These are phyloP conservation scores for Pholiota adiposa DNA, from an alignment of 1,284 basidiomycete species.

Conservation along the genomic window DNA sequence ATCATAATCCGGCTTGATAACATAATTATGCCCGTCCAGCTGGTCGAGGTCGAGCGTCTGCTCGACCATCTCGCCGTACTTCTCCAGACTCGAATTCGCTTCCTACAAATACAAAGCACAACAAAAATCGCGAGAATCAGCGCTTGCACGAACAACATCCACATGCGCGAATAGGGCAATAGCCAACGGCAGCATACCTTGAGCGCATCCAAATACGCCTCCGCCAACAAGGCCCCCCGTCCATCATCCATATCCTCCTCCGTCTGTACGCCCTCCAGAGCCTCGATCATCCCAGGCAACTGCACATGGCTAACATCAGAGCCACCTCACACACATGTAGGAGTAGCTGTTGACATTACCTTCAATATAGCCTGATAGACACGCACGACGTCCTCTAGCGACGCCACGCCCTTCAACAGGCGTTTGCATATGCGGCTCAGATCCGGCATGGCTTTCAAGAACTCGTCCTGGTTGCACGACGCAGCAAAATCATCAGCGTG, in stretches of 20 bases:
- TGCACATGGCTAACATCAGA: conserved; percentile 31
- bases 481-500: neutral
- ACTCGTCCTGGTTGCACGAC: conserved; percentile 66
- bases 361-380: conserved; percentile 88
- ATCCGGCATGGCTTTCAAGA: conserved; percentile 92
- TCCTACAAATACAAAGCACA: conserved; percentile 58
- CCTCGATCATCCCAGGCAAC: conserved; percentile 78
- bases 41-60: conserved; percentile 93
- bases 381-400: conserved; percentile 94
- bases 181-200: conserved; percentile 44
- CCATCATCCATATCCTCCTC: conserved; percentile 45
- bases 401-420: conserved; percentile 86
- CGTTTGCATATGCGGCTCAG: conserved; percentile 92
- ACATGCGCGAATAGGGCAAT: neutral
- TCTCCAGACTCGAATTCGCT: conserved; percentile 64
- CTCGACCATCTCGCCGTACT: conserved; percentile 95
- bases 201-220: conserved; percentile 67
- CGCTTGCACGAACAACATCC: neutral
- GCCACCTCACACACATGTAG: neutral
- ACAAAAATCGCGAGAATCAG: neutral
- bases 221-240: conserved; percentile 58
- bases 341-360: conserved; percentile 26
- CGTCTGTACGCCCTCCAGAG: conserved; percentile 57
- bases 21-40: conserved; percentile 83
- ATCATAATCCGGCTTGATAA: conserved; percentile 94